Percentiles rank a stretch among this genome's conserved stretches.
Conservation (phyloP, 371 early-diverging fungal species). For the Gilbertella persicaria region DNA sequence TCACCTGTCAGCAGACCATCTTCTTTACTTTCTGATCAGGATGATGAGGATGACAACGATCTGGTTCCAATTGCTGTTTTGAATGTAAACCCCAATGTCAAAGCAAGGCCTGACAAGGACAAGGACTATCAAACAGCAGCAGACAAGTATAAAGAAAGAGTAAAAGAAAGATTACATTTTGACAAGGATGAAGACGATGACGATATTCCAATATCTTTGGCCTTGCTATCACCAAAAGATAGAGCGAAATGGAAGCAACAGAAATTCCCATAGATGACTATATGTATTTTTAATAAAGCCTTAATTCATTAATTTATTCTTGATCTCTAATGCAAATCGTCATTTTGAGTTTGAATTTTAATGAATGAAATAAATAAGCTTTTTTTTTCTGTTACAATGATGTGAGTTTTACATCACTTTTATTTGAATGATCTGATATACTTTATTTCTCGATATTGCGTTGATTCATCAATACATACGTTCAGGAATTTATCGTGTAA, state of each 20-base stretch:
- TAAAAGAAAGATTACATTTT: slow-evolving; percentile 25
- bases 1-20: slow-evolving; percentile 25
- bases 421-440: too few relatives aligned
- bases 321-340: too few relatives aligned
- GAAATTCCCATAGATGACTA: too few relatives aligned
- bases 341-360: too few relatives aligned
- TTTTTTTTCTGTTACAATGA: too few relatives aligned
- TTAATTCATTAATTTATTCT: too few relatives aligned
- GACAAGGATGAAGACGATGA: slow-evolving; percentile 18
- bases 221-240: not conserved
- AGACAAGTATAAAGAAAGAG: slow-evolving; percentile 35
- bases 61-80: slow-evolving; percentile 26
- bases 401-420: too few relatives aligned
- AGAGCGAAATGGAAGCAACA: not conserved
- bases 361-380: too few relatives aligned
- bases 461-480: too few relatives aligned
- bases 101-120: not conserved
- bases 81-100: not conserved
- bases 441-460: too few relatives aligned
- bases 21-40: slow-evolving; percentile 26
- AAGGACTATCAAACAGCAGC: slow-evolving; percentile 31
- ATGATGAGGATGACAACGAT: slow-evolving; percentile 36
- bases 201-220: slow-evolving; percentile 25
- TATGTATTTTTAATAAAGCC: too few relatives aligned
- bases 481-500: too few relatives aligned